A percentile compares a stretch with the other conserved stretches of the same genome.
Conservation (phyloP, 176 grass and related monocot genomes). For the Pontederia crassipes region DNA sequence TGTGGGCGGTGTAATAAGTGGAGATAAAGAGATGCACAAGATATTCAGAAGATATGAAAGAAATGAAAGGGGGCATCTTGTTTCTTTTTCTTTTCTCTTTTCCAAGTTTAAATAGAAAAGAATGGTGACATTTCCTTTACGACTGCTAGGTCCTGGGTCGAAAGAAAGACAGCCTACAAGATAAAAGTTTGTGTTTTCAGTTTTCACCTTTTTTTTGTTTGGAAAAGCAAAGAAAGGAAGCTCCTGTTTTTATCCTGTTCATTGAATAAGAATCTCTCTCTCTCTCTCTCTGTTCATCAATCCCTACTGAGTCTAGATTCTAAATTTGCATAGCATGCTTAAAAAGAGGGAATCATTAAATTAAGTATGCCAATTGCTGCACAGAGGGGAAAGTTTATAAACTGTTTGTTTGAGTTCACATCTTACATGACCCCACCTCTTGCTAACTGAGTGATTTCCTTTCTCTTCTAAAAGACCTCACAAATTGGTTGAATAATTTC, state of each 20-base stretch:
- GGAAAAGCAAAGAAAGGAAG: slow-evolving; percentile 73
- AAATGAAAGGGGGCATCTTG: neutral
- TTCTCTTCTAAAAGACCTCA: too few relatives aligned
- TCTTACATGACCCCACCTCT: slow-evolving; percentile 9
- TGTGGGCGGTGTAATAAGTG: too few relatives aligned
- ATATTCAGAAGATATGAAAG: neutral
- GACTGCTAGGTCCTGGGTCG: slow-evolving; percentile 23
- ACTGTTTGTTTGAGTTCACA: slow-evolving; percentile 14
- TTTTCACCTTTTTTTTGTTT: slow-evolving; percentile 28
- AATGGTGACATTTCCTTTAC: slow-evolving; percentile 24
- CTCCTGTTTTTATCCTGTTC: slow-evolving; percentile 78
- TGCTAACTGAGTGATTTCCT: too few relatives aligned
- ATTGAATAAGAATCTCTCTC: slow-evolving; percentile 28
- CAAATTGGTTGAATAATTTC: too few relatives aligned
- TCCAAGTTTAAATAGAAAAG: slow-evolving; percentile 33
- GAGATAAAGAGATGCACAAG: too few relatives aligned
- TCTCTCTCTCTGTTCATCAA: slow-evolving; percentile 5
- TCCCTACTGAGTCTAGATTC: too few relatives aligned
- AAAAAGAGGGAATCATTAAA: slow-evolving; percentile 25
- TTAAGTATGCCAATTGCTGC: slow-evolving; percentile 16
- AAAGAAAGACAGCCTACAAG: slow-evolving; percentile 35
- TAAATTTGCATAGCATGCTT: slow-evolving; percentile 26
- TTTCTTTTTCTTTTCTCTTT: slow-evolving; percentile 7
- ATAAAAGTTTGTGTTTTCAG: slow-evolving; percentile 66
- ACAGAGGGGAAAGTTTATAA: slow-evolving; percentile 14